A percentile compares a stretch with the other conserved stretches of the same genome.
These are phyloP conservation scores for Ascochyta rabiei DNA, from an alignment of 2,329 filamentous ascomycete genomes.

Conservation along the genomic window DNA sequence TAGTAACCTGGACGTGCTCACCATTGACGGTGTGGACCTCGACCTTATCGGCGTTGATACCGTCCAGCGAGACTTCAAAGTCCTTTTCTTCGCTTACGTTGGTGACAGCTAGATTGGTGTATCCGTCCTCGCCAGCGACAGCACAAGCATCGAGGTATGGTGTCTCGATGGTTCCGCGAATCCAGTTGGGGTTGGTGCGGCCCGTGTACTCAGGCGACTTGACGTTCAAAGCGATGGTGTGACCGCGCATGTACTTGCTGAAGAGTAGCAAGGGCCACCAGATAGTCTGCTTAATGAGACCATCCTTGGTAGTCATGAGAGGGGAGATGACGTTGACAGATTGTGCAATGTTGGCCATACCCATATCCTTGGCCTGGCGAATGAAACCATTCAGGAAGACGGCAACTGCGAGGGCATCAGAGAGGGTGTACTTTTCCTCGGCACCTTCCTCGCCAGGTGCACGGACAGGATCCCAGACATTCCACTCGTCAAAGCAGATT, in stretches of 20 bases:
- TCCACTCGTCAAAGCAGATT: conserved; percentile 87
- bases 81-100: conserved; percentile 69
- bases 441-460: conserved; percentile 74
- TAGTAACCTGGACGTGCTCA: conserved; percentile 62
- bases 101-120: conserved; percentile 71
- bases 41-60: conserved; percentile 56
- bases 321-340: conserved; percentile 79
- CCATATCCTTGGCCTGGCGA: conserved; percentile 71
- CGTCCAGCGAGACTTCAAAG: conserved; percentile 66
- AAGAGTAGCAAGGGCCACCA: conserved; percentile 78
- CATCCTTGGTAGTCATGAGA: conserved; percentile 70
- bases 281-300: conserved; percentile 72
- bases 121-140: conserved; percentile 63
- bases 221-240: conserved; percentile 70
- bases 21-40: conserved; percentile 69
- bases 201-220: conserved; percentile 68
- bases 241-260: conserved; percentile 74
- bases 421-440: conserved; percentile 73
- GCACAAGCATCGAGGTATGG: conserved; percentile 75
- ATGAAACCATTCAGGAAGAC: conserved; percentile 80
- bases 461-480: conserved; percentile 77
- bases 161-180: conserved; percentile 68
- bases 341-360: conserved; percentile 81
- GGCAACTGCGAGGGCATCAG: conserved; percentile 75
- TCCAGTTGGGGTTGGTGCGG: conserved; percentile 68